A percentile compares a stretch with the other conserved stretches of the same genome.
These are phyloP conservation scores for Pseudopyricularia cyperi DNA, from an alignment of 2,329 filamentous ascomycete genomes.

Conservation along the genomic window DNA sequence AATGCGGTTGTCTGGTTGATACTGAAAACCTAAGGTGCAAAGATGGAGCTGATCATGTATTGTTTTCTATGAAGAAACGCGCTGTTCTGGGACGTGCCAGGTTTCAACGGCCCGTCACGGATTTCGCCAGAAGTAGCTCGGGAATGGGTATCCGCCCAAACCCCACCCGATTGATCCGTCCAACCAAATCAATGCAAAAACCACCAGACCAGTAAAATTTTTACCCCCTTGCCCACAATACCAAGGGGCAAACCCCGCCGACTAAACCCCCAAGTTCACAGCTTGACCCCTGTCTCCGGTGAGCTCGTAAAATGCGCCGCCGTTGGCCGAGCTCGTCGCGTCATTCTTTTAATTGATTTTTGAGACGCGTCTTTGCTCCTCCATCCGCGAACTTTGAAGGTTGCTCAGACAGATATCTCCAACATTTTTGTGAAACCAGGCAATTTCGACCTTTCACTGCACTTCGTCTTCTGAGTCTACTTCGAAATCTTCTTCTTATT, in stretches of 20 bases:
- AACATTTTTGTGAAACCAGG: neutral
- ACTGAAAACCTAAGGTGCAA: no score
- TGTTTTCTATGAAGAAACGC: no score
- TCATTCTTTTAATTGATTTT: constrained; percentile 8
- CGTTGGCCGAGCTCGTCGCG: constrained; percentile 2
- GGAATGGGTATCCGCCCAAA: no score
- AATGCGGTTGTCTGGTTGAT: neutral
- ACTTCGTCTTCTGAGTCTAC: neutral
- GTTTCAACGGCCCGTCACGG: no score
- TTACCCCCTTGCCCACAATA: neutral
- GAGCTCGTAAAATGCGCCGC: neutral
- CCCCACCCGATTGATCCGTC: no score
- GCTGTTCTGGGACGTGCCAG: no score
- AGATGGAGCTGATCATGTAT: no score
- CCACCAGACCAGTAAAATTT: no score
- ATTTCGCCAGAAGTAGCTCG: no score
- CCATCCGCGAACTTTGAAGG: neutral
- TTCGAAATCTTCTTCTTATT: neutral
- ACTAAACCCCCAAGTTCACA: no score
- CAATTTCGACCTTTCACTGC: neutral
- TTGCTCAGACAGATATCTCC: neutral
- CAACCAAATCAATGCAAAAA: no score
- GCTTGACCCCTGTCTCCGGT: neutral
- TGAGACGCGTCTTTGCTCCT: constrained; percentile 6
- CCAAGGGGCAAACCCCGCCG: no score